These are phyloP conservation scores for Hypoxylon sp. DNA, from an alignment of 2,329 filamentous ascomycete species.

Conservation along the genomic window DNA sequence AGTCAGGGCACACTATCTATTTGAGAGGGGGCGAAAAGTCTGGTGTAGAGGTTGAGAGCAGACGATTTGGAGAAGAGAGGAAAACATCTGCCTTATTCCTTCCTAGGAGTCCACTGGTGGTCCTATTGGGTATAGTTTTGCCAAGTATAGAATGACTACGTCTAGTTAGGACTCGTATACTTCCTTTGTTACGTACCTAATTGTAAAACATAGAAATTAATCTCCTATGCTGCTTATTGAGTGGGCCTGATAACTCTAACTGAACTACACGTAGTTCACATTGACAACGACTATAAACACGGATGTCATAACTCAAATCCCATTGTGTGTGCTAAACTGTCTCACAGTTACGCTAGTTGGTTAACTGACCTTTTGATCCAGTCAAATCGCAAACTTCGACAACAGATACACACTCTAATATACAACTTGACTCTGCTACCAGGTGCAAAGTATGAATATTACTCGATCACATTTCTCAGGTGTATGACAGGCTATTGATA, in stretches of 20 bases:
- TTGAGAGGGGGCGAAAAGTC: neutral
- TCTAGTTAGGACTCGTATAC: neutral
- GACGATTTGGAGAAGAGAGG: neutral
- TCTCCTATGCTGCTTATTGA: too few relatives aligned
- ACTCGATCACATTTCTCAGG: too few relatives aligned
- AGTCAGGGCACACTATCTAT: neutral
- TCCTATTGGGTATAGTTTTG: neutral
- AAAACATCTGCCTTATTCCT: neutral
- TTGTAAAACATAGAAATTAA: neutral
- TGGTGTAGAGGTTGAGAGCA: neutral
- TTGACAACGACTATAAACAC: neutral
- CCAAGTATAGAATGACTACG: neutral
- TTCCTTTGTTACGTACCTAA: slow-evolving; percentile 2
- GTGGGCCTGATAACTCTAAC: neutral
- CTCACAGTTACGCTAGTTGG: too few relatives aligned
- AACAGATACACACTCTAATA: too few relatives aligned
- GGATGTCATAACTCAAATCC: too few relatives aligned
- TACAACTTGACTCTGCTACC: too few relatives aligned
- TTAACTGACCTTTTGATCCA: too few relatives aligned
- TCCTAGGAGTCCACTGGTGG: neutral
- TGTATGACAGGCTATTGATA: too few relatives aligned
- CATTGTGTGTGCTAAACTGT: too few relatives aligned
- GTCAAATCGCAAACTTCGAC: too few relatives aligned
- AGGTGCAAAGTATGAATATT: too few relatives aligned
- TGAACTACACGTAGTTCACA: neutral